Base-by-base conservation (phyloP, 2,329 filamentous ascomycete genomes). In the Ophiocordyceps unilateralis region DNA sequence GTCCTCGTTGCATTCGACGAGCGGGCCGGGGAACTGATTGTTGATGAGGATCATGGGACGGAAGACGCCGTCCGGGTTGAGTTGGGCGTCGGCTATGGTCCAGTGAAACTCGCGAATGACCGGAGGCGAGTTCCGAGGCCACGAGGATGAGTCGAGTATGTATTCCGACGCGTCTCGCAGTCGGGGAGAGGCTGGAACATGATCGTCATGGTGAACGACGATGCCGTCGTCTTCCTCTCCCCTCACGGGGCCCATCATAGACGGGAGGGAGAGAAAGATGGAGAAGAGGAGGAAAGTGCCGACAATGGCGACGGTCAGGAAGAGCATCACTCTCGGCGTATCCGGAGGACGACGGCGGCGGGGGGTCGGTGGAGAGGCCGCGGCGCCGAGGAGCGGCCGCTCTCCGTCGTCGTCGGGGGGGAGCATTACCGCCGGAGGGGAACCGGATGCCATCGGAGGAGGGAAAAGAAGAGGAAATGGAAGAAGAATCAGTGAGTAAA, bases 1-100 rank as follows among this genome's bases (percentile, higher is more conserved):
- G 19, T 81, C 82, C 48, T 83, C 76, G 49, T 83, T 84, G 47
- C 77, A 75, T 48, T 83, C 74, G 39, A 91, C 74, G 39, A 82
- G 58, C 6, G 83, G 83, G 1, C 83, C 71, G 0, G 84, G 84
- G 58, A 83, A 87, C 54, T 81, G 67, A 30, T 77, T 76, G 53
- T 89, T 86, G 60, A 86, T 82, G 32, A 79, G 73, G 42, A 86
- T 72, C 65, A 81, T 72, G 9, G 64, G 67, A 19, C 70, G 65
- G 38, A 58, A 66, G 19, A 76, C 58, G 4, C 72, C 78, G 50
- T 82, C 75, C 0, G 78, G 78, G 43, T 76, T 78, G 37, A 74
- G 65, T 0, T 65, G 60, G 26, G 70, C 69, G 46, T 81, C 73
- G 10, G 60, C 55, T 24, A 83, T 69, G 0, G 62, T 70, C 76